Base-by-base conservation (phyloP, 164 flowering plant species). In the Litsea cubeba region DNA sequence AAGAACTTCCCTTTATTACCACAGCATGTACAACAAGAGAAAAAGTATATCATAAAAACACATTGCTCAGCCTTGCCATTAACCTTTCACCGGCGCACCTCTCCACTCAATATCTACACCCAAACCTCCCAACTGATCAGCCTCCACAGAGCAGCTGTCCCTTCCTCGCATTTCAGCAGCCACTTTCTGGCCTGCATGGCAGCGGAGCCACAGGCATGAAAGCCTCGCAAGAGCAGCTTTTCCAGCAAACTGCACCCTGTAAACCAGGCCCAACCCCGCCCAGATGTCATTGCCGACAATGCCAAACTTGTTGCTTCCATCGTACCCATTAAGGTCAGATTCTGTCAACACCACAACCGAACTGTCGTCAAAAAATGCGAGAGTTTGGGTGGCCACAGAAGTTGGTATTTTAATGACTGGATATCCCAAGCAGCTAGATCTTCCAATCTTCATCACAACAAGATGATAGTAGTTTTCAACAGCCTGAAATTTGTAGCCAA, bases 241-340 rank as follows among this genome's bases (percentile, higher is more conserved):
- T 69, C 95, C 85, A 62, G 87, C 91, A 79, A 88, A 83, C 75
- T 86, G 85, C 32, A 89, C 86, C 70, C 87, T 79, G 72, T 81
- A 90, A 1, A 88, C 87, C 30, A 89, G 77, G 72, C 88, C 86
- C 71, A 85, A 30, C 69, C 88, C 90, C n/a, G 87, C 84, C 88
- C 91, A 86, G 72, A 88, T 76, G 76, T 85, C 85, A 58, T 79
- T 83, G 50, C 86, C 79, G 10, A 69, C 80, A 25, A 65, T 75
- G 32, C 70, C 74, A n/a, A 82, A 78, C n/a, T 83, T 76, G 23
- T 70, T 35, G 66, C 51, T 79, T 7, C 72, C 75, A 50, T 87
- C 85, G 62, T 89, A 94, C 20, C 98, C 97, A 76, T 88, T 91
- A 40, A 90, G 89, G 82, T 94, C 98, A 0, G 91, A 73, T 69